Evolutionary conservation across 2,329 filamentous ascomycete genomes (phyloP), one percentile per base, ranked within the genome.

Genomic region (Thielaviopsis populi): DNA sequence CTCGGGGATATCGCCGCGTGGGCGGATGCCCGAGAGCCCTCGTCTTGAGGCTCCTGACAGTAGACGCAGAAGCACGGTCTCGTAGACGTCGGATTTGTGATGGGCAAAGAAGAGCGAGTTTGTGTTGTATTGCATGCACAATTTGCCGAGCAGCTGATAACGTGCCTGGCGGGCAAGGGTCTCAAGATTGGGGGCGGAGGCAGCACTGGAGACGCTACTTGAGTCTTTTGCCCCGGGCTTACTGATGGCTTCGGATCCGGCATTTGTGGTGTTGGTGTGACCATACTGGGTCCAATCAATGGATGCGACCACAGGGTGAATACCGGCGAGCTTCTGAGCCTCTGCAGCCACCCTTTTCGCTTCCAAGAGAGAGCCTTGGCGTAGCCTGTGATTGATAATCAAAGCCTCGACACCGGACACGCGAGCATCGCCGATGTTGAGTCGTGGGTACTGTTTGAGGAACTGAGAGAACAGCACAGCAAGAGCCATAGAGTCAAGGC

Each of bases 401-500:
- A 83, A 68, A 54, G 74, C 79, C 37, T 73, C 69, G 65, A 80
- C 78, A 46, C 69, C 68, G 11, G 69, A 67, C 43, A 77, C 69
- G 15, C 76, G 74, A 66, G 79, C 77, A 69, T 80, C 80, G 41
- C 74, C 75, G 30, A 83, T 70, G 53, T 68, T 74, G 67, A 77
- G 69, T 30, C 68, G 65, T 1, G 70, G 70, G 56, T 75, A 70
- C 2, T 67, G 66, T 2, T 66, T 71, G 43, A 74, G 73, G 42
- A 80, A 69, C 56, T 76, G 73, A 59, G 78, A 79, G 71, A 88
- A 89, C 42, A 97, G 80, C 66, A 79, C 84, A 63, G 91, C 90
- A 66, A 99, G 78, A 33, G 92, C 92, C 91, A 97, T 99, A n/a
- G 92, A 97, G 74, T 99, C 94, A 46, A 94, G 88, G 7, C 94